phyloP scores from a whole-genome alignment of 169 alveolate species.

The Eimeria falciformis region DNA sequence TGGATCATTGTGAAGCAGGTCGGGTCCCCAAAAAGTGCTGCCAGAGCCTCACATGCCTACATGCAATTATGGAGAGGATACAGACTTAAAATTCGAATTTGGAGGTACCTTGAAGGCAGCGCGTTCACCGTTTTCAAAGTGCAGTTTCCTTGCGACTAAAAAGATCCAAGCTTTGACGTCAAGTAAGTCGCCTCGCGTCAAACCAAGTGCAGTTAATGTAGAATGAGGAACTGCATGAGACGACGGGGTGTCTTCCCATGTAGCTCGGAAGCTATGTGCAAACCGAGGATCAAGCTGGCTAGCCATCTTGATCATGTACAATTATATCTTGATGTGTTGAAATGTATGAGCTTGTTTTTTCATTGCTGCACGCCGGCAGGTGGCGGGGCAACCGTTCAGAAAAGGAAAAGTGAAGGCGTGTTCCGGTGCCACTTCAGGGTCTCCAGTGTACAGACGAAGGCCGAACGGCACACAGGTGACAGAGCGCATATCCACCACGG shows the following conservation, averaged over 20 bases:
- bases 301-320: conserved; percentile 31
- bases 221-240: conserved; percentile 59
- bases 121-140: conserved; percentile 57
- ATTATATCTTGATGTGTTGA: neutral
- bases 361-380: conserved; percentile 15
- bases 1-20: conserved; percentile 61
- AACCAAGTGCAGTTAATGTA: conserved; percentile 26
- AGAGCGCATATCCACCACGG: too few relatives aligned
- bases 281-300: conserved; percentile 61
- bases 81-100: neutral
- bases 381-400: conserved; percentile 45
- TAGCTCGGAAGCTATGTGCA: conserved; percentile 43
- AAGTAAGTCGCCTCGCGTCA: conserved; percentile 61
- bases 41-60: conserved; percentile 69
- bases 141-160: conserved; percentile 64
- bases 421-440: neutral
- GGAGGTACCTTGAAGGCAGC: conserved; percentile 66
- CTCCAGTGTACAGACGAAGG: conserved; percentile 65
- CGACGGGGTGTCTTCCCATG: conserved; percentile 71
- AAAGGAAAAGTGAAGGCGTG: conserved; percentile 57
- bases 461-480: neutral
- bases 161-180: conserved; percentile 71
- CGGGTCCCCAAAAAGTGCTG: conserved; percentile 50
- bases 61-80: neutral
- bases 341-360: neutral